Evolutionary conservation across 495 filamentous ascomycete genomes (phyloP).

Genomic region (Podospora pseudopauciseta): DNA sequence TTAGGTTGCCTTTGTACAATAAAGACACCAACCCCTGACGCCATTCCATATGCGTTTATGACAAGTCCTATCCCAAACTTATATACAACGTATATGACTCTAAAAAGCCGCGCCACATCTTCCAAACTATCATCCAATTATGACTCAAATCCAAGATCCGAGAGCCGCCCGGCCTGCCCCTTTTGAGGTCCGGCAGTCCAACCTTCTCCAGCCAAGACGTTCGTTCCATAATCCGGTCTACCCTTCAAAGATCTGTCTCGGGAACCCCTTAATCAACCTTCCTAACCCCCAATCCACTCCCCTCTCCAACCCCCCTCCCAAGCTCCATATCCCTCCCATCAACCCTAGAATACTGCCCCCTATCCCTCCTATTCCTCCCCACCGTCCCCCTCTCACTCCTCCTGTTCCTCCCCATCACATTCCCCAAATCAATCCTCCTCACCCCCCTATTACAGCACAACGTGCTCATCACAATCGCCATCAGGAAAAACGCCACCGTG

Average conservation of each 20-base stretch:
- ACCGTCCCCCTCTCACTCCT: not conserved
- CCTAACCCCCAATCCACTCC: not conserved
- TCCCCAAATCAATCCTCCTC: not conserved
- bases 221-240: no score
- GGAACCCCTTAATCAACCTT: not conserved
- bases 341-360: not conserved
- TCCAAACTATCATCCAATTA: no score
- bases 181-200: not conserved
- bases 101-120: no score
- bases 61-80: no score
- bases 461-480: conserved; percentile 1
- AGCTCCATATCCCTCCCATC: not conserved
- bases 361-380: not conserved
- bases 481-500: not conserved
- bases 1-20: no score
- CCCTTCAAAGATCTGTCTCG: no score
- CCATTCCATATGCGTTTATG: no score
- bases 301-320: not conserved
- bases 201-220: not conserved
- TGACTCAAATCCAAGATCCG: not conserved
- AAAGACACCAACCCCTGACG: no score
- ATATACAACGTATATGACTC: no score
- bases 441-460: not conserved
- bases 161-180: not conserved
- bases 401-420: not conserved